Conservation (phyloP, 2,329 filamentous ascomycete genomes). For the Sporothrix pseudoabietina region DNA sequence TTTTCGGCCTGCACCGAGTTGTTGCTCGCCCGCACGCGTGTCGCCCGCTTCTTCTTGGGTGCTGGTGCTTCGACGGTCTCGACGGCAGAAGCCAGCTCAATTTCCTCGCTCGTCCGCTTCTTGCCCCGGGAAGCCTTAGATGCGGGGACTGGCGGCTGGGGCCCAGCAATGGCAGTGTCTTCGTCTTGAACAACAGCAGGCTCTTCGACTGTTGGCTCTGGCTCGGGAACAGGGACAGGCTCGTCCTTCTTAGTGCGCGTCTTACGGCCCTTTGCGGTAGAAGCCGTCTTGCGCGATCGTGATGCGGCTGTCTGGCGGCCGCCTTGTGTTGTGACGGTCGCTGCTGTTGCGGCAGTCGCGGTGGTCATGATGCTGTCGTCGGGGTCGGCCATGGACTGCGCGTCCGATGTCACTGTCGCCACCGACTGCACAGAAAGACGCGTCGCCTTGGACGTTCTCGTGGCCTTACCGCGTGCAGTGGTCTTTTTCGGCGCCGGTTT, state of each 20-base stretch:
- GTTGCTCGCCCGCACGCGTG: conserved; percentile 52
- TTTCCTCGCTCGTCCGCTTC: conserved; percentile 65
- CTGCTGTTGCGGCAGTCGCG: conserved; percentile 56
- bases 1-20: conserved; percentile 38
- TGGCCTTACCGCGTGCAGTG: conserved; percentile 54
- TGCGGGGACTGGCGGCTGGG: conserved; percentile 37
- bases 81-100: conserved; percentile 52
- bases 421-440: conserved; percentile 64
- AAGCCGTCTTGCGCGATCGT: conserved; percentile 59
- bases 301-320: conserved; percentile 51
- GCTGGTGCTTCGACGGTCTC: conserved; percentile 52
- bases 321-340: conserved; percentile 43
- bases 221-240: conserved; percentile 49
- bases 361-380: conserved; percentile 65
- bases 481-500: conserved; percentile 59
- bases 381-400: conserved; percentile 51
- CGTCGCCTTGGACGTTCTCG: conserved; percentile 67
- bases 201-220: conserved; percentile 36
- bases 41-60: conserved; percentile 63
- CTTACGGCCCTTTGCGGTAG: conserved; percentile 48
- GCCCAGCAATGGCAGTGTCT: not conserved
- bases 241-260: conserved; percentile 58
- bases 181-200: conserved; percentile 36
- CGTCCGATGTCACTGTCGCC: conserved; percentile 54
- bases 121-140: conserved; percentile 54